Conservation (phyloP, 164 flowering plant genomes). For the Tetrastigma voinierianum region DNA sequence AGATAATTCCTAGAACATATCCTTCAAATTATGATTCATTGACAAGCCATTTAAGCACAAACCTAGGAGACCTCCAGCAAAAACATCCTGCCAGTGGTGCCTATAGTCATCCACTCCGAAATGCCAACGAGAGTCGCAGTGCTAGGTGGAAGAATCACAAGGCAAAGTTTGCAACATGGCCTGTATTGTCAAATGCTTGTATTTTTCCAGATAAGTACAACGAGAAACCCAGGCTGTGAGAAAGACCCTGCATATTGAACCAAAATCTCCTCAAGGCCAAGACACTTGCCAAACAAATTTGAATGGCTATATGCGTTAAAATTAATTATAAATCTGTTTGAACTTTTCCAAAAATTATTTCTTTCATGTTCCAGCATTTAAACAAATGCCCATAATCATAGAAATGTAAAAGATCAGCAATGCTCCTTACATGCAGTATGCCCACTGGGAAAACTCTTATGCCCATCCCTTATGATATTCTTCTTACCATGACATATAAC, state of each 20-base stretch:
- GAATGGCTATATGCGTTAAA: not conserved
- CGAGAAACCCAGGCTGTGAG: conserved; percentile 68
- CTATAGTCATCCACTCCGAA: conserved; percentile 81
- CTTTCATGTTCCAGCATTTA: no score
- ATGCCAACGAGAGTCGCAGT: conserved; percentile 62
- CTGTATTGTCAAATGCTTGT: conserved; percentile 54
- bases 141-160: conserved; percentile 55
- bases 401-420: no score
- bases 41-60: not conserved
- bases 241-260: conserved; percentile 59
- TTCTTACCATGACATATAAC: conserved; percentile 53
- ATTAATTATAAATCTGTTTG: not conserved
- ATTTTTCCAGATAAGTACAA: conserved; percentile 68
- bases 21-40: no score
- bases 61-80: conserved; percentile 78
- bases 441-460: conserved; percentile 72
- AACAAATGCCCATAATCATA: no score
- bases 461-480: conserved; percentile 46
- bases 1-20: no score
- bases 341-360: no score
- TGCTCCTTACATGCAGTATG: conserved; percentile 55
- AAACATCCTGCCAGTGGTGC: conserved; percentile 89
- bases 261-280: not conserved
- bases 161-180: conserved; percentile 72
- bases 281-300: not conserved